Evolutionary conservation across 2,329 filamentous ascomycete species (phyloP), one percentile per base, ranked within the genome.

Genomic region (Hymenoscyphus infarciens): DNA sequence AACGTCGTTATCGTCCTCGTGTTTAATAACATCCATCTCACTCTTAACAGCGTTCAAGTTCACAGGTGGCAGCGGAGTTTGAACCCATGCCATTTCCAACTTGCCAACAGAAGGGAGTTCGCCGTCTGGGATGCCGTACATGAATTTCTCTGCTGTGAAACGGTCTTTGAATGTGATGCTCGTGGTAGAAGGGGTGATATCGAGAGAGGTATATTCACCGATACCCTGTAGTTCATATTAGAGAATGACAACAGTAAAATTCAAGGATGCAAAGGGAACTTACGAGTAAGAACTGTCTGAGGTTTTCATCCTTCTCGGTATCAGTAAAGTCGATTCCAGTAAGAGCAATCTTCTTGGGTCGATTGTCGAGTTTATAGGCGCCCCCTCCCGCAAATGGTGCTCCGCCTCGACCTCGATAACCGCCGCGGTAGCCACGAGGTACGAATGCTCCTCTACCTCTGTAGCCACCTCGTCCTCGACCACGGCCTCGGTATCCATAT

Each of bases 221-320:
- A 87, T 77, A 64, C 83, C 83, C 85, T 87, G 59, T 22, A 42
- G 38, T 57, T 8, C 19, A 13, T 57, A 27, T 68, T 69, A 67
- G 61, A 31, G 52, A 67, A 57, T 64, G 15, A 57, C 1, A 10
- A 49, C 6, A 54, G 25, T 5, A 31, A 54, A 54, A 29, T 5
- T 27, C 19, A 54, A 31, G 52, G 49, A 56, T 35, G 49, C 19
- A 42, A n/a, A n/a, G 39, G 15, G 3, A 49, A 54, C 84, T 76
- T 78, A 89, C 87, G 66, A 91, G 79, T 25, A 94, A 82, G 74
- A 89, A 88, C 70, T 91, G 87, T 65, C 89, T 81, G 53, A 94
- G 77, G 31, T 81, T 80, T 75, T 92, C 90, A 67, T 92, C 87
- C 70, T 84, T 85, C 33, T 82, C 82, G 1, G 83, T 72, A 15